Evolutionary conservation across 352 stramenopile genomes (phyloP).

Genomic region (Globisporangium echinulatum): DNA sequence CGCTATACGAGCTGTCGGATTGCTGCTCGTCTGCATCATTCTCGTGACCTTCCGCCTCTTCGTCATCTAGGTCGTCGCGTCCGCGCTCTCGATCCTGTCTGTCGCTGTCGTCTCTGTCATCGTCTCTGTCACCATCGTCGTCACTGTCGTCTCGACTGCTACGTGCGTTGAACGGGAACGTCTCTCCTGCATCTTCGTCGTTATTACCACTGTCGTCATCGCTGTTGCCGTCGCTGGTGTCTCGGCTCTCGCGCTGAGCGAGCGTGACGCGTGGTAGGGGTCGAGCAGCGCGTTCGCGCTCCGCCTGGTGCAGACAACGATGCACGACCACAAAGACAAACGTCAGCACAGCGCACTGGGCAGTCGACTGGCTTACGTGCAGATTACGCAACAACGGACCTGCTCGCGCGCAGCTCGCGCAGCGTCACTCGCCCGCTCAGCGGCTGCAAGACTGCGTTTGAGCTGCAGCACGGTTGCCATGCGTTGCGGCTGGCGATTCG

Average conservation of each 20-base stretch:
- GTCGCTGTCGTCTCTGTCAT: slow-evolving; percentile 6
- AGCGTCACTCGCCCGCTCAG: slow-evolving; percentile 29
- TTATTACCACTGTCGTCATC: background rate
- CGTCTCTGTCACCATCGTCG: slow-evolving; percentile 8
- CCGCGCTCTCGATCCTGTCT: background rate
- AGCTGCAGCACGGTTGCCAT: slow-evolving; percentile 31
- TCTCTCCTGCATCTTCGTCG: background rate
- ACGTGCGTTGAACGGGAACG: background rate
- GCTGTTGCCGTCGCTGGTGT: background rate
- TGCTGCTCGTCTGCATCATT: slow-evolving; percentile 1
- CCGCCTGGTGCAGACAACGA: background rate
- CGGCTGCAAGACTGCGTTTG: slow-evolving; percentile 33
- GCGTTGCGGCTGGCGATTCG: slow-evolving; percentile 1
- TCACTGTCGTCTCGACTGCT: background rate
- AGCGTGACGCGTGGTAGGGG: background rate
- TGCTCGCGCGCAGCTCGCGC: slow-evolving; percentile 26
- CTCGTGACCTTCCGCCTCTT: slow-evolving; percentile 14
- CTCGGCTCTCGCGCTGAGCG: no score
- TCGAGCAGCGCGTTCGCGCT: background rate
- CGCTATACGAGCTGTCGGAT: no score
- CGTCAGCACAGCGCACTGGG: background rate
- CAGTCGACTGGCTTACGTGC: background rate
- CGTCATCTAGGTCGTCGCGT: slow-evolving; percentile 8
- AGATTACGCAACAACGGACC: slow-evolving; percentile 20
- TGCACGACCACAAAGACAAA: background rate